Base-by-base conservation (phyloP, 768 basidiomycete genomes). In the Hirschioporus abietinus region DNA sequence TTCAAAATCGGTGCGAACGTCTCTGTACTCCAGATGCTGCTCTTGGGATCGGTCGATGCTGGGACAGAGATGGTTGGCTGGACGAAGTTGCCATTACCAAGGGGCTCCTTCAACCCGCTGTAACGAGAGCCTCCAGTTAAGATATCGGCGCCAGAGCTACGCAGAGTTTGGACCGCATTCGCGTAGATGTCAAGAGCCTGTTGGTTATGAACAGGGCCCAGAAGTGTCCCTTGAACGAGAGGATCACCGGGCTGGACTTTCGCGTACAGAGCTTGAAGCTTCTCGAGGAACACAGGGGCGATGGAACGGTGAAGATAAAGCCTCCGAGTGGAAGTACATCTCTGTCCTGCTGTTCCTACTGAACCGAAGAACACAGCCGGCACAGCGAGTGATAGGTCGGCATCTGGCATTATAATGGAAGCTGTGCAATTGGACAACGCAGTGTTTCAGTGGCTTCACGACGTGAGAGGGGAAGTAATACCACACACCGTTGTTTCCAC, bases 321-420 rank as follows among this genome's bases (percentile, higher is more conserved):
- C 66, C 96, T 84, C 67, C 96, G 86, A 1, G 96, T 98, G 35
- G 95, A 90, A 1, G 96, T 99, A 80, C 96, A 98, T 60, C 90
- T 85, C 71, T 84, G 83, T 18, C 84, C 84, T 10, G 87, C 84
- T 35, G 89, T 90, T 35, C 96, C 96, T 60, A 97, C 88, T 30
- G 96, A 93, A 42, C 96, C 93, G 78, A 98, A 98, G 76, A 95
- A 93, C 30, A 96, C 91, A 4, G 94, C 86, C 17, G 92, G 92
- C 18, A 97, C 86, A 42, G 96, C 96, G 70, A 97, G 87, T 35
- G 85, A 83, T 25, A 97, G 84, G 77, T 97, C 95, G 23, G 96
- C 96, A 78, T 97, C 96, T 63, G 92, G 86, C 86, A 97, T 91
- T 70, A 99, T 84, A 71, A 97, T 88, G 57, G 93, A 88, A 69